A percentile compares a stretch with the other conserved stretches of the same genome.
phyloP scores from a whole-genome alignment of 352 stramenopile genomes.

The Phytophthora palmivora region DNA sequence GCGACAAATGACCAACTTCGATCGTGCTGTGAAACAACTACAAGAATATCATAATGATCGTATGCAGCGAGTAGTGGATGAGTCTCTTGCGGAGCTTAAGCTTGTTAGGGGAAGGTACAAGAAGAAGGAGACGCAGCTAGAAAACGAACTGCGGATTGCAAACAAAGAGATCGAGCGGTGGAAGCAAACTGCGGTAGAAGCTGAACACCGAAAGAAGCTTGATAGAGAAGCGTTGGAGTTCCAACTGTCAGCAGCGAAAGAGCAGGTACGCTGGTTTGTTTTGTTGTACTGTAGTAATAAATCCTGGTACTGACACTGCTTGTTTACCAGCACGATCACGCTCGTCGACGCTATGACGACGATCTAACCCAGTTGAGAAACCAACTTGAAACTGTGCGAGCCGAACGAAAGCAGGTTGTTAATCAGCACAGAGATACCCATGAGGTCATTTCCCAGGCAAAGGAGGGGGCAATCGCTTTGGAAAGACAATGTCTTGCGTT shows the following conservation, averaged over 20 bases:
- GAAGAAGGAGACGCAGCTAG: constrained; percentile 47
- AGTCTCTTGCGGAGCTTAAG: constrained; percentile 64
- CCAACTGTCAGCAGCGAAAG: constrained; percentile 22
- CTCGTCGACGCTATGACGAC: constrained; percentile 24
- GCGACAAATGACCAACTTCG: constrained; percentile 51
- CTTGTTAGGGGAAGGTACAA: constrained; percentile 53
- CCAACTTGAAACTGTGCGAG: constrained; percentile 22
- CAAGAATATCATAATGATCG: constrained; percentile 62
- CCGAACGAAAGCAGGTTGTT: constrained; percentile 24
- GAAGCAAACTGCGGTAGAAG: constrained; percentile 34
- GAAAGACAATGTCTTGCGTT: constrained; percentile 32
- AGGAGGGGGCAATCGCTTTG: constrained; percentile 23
- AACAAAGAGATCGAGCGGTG: constrained; percentile 40
- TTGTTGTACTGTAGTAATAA: not conserved
- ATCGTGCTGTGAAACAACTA: constrained; percentile 55
- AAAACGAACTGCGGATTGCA: constrained; percentile 41
- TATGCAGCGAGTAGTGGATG: constrained; percentile 57
- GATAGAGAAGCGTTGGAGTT: constrained; percentile 37
- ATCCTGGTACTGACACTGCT: constrained; percentile 1
- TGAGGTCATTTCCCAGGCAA: constrained; percentile 30
- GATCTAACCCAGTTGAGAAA: constrained; percentile 16
- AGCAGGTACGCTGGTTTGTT: constrained; percentile 17
- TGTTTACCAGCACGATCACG: constrained; percentile 25
- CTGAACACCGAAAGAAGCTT: constrained; percentile 29
- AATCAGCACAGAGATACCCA: constrained; percentile 35